A percentile compares a stretch with the other conserved stretches of the same genome.
phyloP scores from a whole-genome alignment of 306 rosid species.

The Inga leiocalycina region DNA sequence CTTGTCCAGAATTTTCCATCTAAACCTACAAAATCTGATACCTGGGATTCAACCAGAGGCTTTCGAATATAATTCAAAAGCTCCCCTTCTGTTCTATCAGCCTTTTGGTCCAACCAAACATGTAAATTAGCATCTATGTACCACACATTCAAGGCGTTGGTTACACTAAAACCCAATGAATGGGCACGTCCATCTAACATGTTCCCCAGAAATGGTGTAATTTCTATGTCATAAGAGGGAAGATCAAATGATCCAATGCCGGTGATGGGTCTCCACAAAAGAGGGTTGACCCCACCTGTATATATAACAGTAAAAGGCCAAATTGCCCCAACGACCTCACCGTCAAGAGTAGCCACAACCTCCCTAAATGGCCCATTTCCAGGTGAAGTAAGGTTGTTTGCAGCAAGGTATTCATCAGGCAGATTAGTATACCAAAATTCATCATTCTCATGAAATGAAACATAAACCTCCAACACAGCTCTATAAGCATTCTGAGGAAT shows the following conservation, averaged over 20 bases:
- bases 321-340: slow-evolving; percentile 58
- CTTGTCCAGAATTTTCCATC: slow-evolving; percentile 67
- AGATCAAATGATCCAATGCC: slow-evolving; percentile 85
- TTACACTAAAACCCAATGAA: slow-evolving; percentile 66
- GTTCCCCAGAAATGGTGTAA: slow-evolving; percentile 77
- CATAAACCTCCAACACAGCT: slow-evolving; percentile 37
- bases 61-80: slow-evolving; percentile 43
- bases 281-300: slow-evolving; percentile 89
- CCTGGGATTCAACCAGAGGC: slow-evolving; percentile 53
- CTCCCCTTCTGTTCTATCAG: slow-evolving; percentile 59
- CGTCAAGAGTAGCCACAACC: slow-evolving; percentile 74
- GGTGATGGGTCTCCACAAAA: slow-evolving; percentile 91
- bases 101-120: slow-evolving; percentile 75
- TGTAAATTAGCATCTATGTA: slow-evolving; percentile 85
- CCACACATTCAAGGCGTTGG: slow-evolving; percentile 92
- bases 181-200: slow-evolving; percentile 72
- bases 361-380: slow-evolving; percentile 95
- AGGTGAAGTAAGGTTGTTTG: slow-evolving; percentile 60
- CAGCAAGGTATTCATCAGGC: slow-evolving; percentile 64
- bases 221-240: slow-evolving; percentile 85
- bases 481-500: background rate
- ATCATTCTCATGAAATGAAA: slow-evolving; percentile 93
- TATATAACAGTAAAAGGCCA: slow-evolving; percentile 95
- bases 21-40: slow-evolving; percentile 56
- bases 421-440: slow-evolving; percentile 81